These are phyloP conservation scores for Globisporangium parvum DNA, from an alignment of 352 stramenopile genomes.

Conservation along the genomic window DNA sequence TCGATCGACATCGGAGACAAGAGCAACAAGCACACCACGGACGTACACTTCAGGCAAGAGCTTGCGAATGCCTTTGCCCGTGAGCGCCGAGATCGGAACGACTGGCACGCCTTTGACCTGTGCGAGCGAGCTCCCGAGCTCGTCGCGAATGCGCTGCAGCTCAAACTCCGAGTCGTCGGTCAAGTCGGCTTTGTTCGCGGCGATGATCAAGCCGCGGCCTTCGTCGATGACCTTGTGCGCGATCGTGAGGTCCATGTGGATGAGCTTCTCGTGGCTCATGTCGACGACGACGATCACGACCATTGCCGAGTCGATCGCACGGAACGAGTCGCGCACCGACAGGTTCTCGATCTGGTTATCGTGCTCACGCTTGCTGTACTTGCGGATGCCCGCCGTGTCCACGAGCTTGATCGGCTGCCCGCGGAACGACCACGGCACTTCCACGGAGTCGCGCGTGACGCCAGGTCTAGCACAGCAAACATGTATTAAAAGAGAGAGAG, in stretches of 20 bases:
- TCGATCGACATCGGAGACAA: too few relatives aligned
- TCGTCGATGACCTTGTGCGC: constrained; percentile 77
- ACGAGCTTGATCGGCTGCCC: constrained; percentile 72
- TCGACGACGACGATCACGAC: constrained; percentile 80
- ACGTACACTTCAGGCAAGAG: constrained; percentile 68
- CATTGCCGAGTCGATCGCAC: constrained; percentile 73
- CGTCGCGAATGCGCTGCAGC: constrained; percentile 59
- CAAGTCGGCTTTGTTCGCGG: constrained; percentile 77
- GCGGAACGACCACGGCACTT: constrained; percentile 75
- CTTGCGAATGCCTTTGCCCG: constrained; percentile 71
- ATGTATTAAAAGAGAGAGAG: background rate
- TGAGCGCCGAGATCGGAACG: constrained; percentile 72
- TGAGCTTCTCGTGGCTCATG: constrained; percentile 76
- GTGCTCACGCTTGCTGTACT: constrained; percentile 81
- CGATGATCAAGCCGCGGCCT: constrained; percentile 64
- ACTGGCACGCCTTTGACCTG: constrained; percentile 75
- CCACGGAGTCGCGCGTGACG: constrained; percentile 76
- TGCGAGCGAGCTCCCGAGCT: constrained; percentile 64
- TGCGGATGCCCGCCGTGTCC: constrained; percentile 76
- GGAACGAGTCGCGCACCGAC: constrained; percentile 75
- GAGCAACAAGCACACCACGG: background rate
- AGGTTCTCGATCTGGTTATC: constrained; percentile 83
- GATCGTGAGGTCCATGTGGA: constrained; percentile 85
- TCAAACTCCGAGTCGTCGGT: constrained; percentile 43
- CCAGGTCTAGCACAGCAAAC: constrained; percentile 36